Evolutionary conservation across 2,329 filamentous ascomycete genomes (phyloP).

Genomic region (Aspergillus calidoustus): DNA sequence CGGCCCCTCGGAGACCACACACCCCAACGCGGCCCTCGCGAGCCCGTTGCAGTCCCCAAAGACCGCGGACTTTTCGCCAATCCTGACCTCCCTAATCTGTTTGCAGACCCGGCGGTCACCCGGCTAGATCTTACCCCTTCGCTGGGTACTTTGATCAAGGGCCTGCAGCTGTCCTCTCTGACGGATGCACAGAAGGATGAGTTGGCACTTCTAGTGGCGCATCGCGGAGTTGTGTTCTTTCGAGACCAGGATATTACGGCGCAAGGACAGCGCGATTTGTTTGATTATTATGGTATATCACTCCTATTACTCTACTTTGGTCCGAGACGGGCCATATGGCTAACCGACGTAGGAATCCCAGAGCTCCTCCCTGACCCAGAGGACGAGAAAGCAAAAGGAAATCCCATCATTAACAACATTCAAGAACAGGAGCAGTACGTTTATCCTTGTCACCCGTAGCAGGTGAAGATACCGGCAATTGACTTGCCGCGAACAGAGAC

Average conservation of each 20-base stretch:
- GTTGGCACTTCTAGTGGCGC: slow-evolving; percentile 57
- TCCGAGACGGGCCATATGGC: background rate
- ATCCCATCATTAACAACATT: background rate
- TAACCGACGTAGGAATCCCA: slow-evolving; percentile 12
- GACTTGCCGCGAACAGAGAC: background rate
- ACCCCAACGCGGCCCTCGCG: background rate
- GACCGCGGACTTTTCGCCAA: background rate
- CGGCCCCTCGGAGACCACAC: background rate
- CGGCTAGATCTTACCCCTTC: slow-evolving; percentile 48
- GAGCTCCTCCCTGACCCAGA: slow-evolving; percentile 45
- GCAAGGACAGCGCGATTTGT: slow-evolving; percentile 57
- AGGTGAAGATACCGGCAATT: background rate
- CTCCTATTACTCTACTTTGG: background rate
- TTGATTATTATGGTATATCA: slow-evolving; percentile 54
- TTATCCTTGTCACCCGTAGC: background rate
- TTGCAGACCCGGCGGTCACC: background rate
- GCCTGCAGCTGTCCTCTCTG: slow-evolving; percentile 55
- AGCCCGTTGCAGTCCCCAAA: background rate
- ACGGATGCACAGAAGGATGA: slow-evolving; percentile 59
- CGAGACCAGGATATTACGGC: slow-evolving; percentile 60
- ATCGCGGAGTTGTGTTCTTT: slow-evolving; percentile 63
- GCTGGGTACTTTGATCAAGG: slow-evolving; percentile 59
- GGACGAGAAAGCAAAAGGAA: slow-evolving; percentile 27
- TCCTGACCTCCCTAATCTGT: background rate
- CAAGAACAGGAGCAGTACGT: background rate